Evolutionary conservation across 2,329 filamentous ascomycete genomes (phyloP).

Genomic region (Colletotrichum camelliae): DNA sequence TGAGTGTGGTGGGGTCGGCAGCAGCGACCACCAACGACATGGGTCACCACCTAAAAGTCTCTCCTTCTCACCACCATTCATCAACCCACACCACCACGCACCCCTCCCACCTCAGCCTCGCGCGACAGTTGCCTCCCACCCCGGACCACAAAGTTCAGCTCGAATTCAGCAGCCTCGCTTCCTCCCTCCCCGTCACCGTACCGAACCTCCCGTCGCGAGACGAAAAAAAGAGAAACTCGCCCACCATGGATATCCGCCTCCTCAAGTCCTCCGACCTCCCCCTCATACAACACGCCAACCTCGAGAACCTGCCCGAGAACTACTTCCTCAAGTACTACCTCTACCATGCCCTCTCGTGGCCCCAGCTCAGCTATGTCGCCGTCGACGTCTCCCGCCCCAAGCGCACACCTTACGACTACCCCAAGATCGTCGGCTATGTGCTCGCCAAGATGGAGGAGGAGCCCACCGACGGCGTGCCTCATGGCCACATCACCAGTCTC

Average conservation of each 20-base stretch:
- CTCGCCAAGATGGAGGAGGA: slow-evolving; percentile 99
- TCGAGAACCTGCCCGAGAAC: slow-evolving; percentile 98
- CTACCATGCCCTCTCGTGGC: slow-evolving; percentile 98
- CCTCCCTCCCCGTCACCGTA: not conserved
- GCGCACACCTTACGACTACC: slow-evolving; percentile 83
- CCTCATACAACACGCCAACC: slow-evolving; percentile 96
- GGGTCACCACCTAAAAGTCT: slow-evolving; percentile 17
- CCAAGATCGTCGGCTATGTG: slow-evolving; percentile 99
- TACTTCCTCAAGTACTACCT: slow-evolving; percentile 99
- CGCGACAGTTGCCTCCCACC: not conserved
- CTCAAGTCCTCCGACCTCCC: slow-evolving; percentile 84
- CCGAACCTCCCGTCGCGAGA: not conserved
- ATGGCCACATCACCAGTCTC: slow-evolving; percentile 95
- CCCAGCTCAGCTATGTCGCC: slow-evolving; percentile 94
- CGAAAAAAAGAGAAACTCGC: not conserved
- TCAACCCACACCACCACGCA: slow-evolving; percentile 1
- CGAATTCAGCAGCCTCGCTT: not conserved
- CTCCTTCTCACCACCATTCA: not conserved
- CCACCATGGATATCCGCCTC: slow-evolving; percentile 86
- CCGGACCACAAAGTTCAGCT: not conserved
- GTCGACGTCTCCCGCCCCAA: slow-evolving; percentile 86
- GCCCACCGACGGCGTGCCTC: slow-evolving; percentile 85
- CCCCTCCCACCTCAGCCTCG: slow-evolving; percentile 1
- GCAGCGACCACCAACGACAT: slow-evolving; percentile 5
- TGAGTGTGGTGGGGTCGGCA: slow-evolving; percentile 4